These are phyloP conservation scores for Rhodotorula taiwanensis DNA, from an alignment of 768 basidiomycete genomes.

Conservation along the genomic window DNA sequence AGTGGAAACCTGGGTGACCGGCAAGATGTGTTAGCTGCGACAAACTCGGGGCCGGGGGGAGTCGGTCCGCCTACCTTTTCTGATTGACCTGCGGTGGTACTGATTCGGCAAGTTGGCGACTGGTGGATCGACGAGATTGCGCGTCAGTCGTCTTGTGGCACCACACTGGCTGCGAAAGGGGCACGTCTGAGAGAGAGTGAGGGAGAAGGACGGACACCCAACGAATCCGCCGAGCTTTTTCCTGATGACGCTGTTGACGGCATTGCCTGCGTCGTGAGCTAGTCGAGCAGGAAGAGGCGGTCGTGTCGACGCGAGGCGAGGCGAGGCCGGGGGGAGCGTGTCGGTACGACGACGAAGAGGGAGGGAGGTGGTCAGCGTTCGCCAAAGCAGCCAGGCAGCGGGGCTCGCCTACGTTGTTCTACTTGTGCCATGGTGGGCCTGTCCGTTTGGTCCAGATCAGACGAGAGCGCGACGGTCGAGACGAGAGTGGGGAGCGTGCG, in stretches of 20 bases:
- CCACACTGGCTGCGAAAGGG: no score
- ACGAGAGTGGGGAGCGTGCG: no score
- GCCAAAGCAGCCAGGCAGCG: no score
- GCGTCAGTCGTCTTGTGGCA: no score
- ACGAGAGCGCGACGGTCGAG: no score
- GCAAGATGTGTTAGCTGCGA: no score
- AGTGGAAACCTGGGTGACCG: conserved; percentile 66
- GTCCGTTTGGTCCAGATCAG: no score
- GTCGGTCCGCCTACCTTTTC: conserved; percentile 73
- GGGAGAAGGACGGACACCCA: conserved; percentile 50
- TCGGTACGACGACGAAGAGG: neutral
- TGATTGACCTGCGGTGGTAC: conserved; percentile 94
- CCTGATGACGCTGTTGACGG: conserved; percentile 18
- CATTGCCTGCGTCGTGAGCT: neutral
- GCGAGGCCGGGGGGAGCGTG: neutral
- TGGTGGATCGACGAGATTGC: neutral
- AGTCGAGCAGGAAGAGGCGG: no score
- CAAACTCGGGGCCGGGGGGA: no score
- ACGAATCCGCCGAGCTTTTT: conserved; percentile 92
- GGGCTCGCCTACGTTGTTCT: no score
- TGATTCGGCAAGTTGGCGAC: conserved; percentile 97
- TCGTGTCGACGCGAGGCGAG: no score
- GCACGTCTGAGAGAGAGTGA: neutral
- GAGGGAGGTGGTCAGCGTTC: neutral
- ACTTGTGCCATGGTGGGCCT: no score